A percentile compares a stretch with the other conserved stretches of the same genome.
Conservation (phyloP, 345 rosid species). For the Hypericum androsaemum region DNA sequence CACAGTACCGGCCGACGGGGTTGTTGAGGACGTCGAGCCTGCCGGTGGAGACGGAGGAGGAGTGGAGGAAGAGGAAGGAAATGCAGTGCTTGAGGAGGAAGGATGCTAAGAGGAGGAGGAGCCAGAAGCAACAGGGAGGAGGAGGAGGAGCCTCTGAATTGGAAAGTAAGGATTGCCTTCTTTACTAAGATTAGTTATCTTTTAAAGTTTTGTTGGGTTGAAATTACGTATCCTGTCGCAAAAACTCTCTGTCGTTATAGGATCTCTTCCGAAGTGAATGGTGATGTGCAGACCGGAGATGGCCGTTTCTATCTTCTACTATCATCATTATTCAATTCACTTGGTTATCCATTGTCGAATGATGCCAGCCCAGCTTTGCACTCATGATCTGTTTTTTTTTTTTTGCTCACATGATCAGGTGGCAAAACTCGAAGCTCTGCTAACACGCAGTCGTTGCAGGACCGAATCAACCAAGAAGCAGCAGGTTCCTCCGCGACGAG, state of each 20-base stretch:
- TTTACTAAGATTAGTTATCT: too few species aligned
- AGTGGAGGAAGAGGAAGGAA: slow-evolving; percentile 71
- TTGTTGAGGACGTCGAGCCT: slow-evolving; percentile 51
- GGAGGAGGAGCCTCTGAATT: slow-evolving; percentile 8
- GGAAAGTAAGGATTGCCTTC: too few species aligned
- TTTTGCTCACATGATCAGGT: slow-evolving; percentile 17
- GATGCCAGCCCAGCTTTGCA: neutral
- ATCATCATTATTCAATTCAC: too few species aligned
- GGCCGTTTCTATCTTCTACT: too few species aligned
- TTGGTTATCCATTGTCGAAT: neutral
- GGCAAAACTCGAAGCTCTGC: slow-evolving; percentile 21
- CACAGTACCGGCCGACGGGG: slow-evolving; percentile 14
- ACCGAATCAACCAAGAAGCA: slow-evolving; percentile 13
- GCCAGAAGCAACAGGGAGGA: slow-evolving; percentile 52
- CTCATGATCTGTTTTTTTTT: neutral
- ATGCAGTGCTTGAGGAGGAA: slow-evolving; percentile 51
- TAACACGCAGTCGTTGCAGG: slow-evolving; percentile 21
- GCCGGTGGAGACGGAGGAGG: slow-evolving; percentile 52
- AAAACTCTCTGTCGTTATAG: too few species aligned
- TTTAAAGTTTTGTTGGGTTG: too few species aligned
- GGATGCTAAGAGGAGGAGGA: slow-evolving; percentile 71
- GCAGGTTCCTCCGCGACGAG: slow-evolving; percentile 16
- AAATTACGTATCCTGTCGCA: too few species aligned
- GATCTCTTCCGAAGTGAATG: too few species aligned
- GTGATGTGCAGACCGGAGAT: too few species aligned